Base-by-base conservation (phyloP, 2,329 filamentous ascomycete species). In the Tothia fuscella region DNA sequence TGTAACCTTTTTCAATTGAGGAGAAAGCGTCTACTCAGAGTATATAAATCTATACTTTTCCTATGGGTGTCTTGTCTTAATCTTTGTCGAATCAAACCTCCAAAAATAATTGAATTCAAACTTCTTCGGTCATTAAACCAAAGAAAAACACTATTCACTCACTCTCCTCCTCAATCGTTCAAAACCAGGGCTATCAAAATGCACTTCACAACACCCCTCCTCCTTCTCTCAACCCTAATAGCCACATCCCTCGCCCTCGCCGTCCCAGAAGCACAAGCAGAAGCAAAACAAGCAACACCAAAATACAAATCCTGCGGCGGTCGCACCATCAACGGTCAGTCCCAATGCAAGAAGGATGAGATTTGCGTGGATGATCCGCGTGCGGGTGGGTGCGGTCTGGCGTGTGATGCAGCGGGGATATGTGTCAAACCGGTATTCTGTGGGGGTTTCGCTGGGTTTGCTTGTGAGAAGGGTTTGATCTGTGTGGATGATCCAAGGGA, bases 401-500 rank as follows among this genome's bases (percentile, higher is more conserved):
- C 46, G 5, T 59, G 56, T 43, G 59, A 59, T 41, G 49, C 45
- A 2, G 32, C 46, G 1, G 59, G 59, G 19, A 56, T 61, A 7
- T 62, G 59, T 30, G 57, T 60, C 12, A 47, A 52, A 37, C 38
- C 43, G 9, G 31, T 29, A 25, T 28, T 56, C 35, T 68, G 65
- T 46, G 63, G 64, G 20, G 65, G 65, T 0, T 58, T 68, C 40
- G 58, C 55, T 1, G 63, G 56, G 1, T 49, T 57, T 16, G 22
- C 2, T 3, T 68, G 65, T 45, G 44, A 50, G 5, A 31, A 43
- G 9, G 56, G 53, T 1, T 52, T 58, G 52, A 50, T 52, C 7
- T 69, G 66, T 43, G 49, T 61, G 25, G 65, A 68, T 52, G 60
- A 67, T 46, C 61, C 63, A 4, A 49, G 56, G 9, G 65, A 68